Evolutionary conservation across 2,329 filamentous ascomycete genomes (phyloP).

Genomic region (Orbilia blumenaviensis): DNA sequence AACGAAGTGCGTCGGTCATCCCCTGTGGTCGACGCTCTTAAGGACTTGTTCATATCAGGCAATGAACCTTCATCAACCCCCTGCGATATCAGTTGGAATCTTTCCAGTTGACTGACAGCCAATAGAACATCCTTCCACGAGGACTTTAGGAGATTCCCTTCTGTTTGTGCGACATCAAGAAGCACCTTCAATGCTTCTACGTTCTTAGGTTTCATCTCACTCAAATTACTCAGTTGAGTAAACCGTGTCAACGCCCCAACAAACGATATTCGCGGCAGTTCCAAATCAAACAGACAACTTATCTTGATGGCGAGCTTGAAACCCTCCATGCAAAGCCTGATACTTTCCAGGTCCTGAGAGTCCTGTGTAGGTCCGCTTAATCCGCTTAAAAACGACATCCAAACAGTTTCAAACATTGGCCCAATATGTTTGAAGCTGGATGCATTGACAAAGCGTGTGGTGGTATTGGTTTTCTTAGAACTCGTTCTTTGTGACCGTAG

Average conservation of each 20-base stretch:
- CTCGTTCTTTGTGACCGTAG: conserved; percentile 88
- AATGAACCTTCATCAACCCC: conserved; percentile 92
- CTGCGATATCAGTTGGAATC: conserved; percentile 91
- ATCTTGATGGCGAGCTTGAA: conserved; percentile 94
- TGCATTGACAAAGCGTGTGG: conserved; percentile 83
- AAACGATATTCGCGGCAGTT: conserved; percentile 93
- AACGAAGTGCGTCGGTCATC: conserved; percentile 54
- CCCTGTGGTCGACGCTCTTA: conserved; percentile 66
- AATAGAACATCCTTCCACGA: conserved; percentile 97
- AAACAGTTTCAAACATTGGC: conserved; percentile 97
- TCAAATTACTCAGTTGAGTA: conserved; percentile 93
- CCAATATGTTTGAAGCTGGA: conserved; percentile 94
- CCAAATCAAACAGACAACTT: conserved; percentile 89
- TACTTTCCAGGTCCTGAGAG: conserved; percentile 88
- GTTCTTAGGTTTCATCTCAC: conserved; percentile 95
- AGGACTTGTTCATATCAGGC: conserved; percentile 81
- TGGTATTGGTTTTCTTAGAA: conserved; percentile 71
- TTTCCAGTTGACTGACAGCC: conserved; percentile 93
- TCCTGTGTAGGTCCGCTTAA: conserved; percentile 93
- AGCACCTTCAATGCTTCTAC: conserved; percentile 92
- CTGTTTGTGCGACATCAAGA: conserved; percentile 88
- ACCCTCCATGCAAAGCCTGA: conserved; percentile 91
- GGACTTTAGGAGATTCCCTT: conserved; percentile 85
- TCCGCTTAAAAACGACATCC: conserved; percentile 98
- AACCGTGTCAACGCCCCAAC: conserved; percentile 91